phyloP scores from a whole-genome alignment of 2,329 filamentous ascomycete species.

The Chaetomium olivaceum region DNA sequence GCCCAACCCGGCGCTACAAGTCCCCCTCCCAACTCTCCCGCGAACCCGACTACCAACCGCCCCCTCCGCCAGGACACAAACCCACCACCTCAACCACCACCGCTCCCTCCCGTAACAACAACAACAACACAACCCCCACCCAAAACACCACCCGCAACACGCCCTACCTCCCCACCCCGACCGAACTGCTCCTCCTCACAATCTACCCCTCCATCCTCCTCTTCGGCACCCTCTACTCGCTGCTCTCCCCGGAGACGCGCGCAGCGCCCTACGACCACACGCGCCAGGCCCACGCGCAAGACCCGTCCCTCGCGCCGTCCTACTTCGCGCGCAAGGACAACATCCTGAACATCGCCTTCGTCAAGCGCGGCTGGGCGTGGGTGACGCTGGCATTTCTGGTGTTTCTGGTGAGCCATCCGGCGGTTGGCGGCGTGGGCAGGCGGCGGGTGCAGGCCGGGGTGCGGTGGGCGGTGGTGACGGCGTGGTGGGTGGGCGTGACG shows the following conservation, averaged over 20 bases:
- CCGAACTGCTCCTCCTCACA: conserved; percentile 64
- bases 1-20: conserved; percentile 16
- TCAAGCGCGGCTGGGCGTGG: conserved; percentile 96
- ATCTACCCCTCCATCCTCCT: conserved; percentile 77
- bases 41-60: neutral
- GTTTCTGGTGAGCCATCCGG: conserved; percentile 69
- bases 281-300: conserved; percentile 58
- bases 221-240: conserved; percentile 78
- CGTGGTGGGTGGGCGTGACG: conserved; percentile 81
- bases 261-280: conserved; percentile 61
- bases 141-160: conserved; percentile 39
- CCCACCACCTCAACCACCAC: conserved; percentile 14
- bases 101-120: neutral
- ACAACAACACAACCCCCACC: conserved; percentile 39
- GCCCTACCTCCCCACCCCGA: conserved; percentile 68
- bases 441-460: conserved; percentile 54
- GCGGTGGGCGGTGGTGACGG: conserved; percentile 72
- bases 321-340: conserved; percentile 97
- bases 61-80: neutral
- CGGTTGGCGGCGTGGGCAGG: conserved; percentile 39
- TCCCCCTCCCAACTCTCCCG: conserved; percentile 20
- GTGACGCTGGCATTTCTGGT: conserved; percentile 71
- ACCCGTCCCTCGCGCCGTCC: conserved; percentile 57
- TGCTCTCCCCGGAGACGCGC: conserved; percentile 71
- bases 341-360: conserved; percentile 87